These are phyloP conservation scores for Globisporangium orthogonon DNA, from an alignment of 352 stramenopile genomes.

Conservation along the genomic window DNA sequence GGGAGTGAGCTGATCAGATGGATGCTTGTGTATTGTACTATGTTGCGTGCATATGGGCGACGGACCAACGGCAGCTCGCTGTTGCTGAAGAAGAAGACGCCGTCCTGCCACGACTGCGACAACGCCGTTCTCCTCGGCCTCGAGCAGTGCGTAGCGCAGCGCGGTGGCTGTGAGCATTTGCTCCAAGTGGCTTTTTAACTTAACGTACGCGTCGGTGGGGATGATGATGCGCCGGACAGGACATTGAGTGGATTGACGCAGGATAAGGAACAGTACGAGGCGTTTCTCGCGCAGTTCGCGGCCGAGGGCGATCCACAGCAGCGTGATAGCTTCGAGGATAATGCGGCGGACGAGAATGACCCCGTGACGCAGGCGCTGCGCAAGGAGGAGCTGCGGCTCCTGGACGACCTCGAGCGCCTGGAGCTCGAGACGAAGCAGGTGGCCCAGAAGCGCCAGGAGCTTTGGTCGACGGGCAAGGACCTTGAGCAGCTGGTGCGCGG, in stretches of 20 bases:
- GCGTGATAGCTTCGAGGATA: conserved; percentile 21
- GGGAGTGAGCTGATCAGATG: not conserved
- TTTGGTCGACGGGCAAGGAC: conserved; percentile 70
- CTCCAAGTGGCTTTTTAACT: not conserved
- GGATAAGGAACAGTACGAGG: conserved; percentile 46
- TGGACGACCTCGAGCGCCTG: conserved; percentile 45
- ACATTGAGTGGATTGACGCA: conserved; percentile 37
- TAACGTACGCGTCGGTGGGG: not conserved
- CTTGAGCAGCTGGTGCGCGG: conserved; percentile 65
- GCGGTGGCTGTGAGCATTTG: too few species aligned
- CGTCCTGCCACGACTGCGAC: conserved; percentile 73
- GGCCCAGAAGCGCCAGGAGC: conserved; percentile 44
- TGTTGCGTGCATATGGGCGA: too few species aligned
- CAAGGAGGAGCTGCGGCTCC: conserved; percentile 52
- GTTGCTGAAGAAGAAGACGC: conserved; percentile 62
- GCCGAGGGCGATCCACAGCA: conserved; percentile 28
- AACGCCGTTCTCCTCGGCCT: conserved; percentile 39
- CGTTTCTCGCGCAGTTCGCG: conserved; percentile 45
- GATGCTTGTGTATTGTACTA: conserved; percentile 5
- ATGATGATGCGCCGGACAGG: conserved; percentile 14
- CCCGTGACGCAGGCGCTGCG: conserved; percentile 45
- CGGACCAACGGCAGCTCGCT: conserved; percentile 25
- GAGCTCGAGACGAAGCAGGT: conserved; percentile 54
- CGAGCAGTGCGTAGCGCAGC: conserved; percentile 32
- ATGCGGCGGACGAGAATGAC: conserved; percentile 20